Conservation (phyloP, 2,329 filamentous ascomycete genomes). For the Aspergillus texensis region DNA sequence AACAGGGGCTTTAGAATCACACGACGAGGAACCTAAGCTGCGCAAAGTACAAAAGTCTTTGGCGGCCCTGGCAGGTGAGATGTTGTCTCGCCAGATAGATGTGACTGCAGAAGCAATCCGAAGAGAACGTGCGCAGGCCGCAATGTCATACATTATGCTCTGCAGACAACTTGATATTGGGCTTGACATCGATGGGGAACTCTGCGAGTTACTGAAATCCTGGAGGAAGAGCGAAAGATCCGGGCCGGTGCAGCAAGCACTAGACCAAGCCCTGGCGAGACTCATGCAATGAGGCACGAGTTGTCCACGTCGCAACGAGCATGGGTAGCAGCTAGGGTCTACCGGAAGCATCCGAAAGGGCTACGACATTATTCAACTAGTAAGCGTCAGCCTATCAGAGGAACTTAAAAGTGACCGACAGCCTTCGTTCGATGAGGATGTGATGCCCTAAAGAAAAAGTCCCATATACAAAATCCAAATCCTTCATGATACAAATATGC, state of each 20-base stretch:
- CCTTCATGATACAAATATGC: background rate
- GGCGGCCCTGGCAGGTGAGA: conserved; percentile 29
- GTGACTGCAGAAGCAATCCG: conserved; percentile 40
- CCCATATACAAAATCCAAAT: background rate
- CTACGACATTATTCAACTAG: background rate
- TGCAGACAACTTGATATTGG: conserved; percentile 21
- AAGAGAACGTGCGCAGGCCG: conserved; percentile 41
- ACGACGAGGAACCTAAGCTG: conserved; percentile 21
- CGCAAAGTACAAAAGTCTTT: conserved; percentile 29
- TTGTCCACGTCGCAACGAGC: background rate
- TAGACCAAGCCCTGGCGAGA: conserved; percentile 35
- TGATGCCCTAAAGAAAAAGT: background rate
- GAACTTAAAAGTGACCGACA: too few species aligned
- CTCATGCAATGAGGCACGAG: conserved; percentile 5
- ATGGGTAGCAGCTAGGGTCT: background rate
- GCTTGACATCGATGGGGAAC: conserved; percentile 21
- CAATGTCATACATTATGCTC: conserved; percentile 35
- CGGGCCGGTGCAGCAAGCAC: conserved; percentile 35
- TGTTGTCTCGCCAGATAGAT: conserved; percentile 39
- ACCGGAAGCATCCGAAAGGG: conserved; percentile 2
- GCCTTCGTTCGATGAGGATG: background rate
- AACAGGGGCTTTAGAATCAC: conserved; percentile 23
- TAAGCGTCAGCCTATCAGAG: background rate
- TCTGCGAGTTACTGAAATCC: conserved; percentile 27
- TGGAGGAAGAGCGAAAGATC: conserved; percentile 47